phyloP scores from a whole-genome alignment of 106 monocot genomes.

The Acorus gramineus region DNA sequence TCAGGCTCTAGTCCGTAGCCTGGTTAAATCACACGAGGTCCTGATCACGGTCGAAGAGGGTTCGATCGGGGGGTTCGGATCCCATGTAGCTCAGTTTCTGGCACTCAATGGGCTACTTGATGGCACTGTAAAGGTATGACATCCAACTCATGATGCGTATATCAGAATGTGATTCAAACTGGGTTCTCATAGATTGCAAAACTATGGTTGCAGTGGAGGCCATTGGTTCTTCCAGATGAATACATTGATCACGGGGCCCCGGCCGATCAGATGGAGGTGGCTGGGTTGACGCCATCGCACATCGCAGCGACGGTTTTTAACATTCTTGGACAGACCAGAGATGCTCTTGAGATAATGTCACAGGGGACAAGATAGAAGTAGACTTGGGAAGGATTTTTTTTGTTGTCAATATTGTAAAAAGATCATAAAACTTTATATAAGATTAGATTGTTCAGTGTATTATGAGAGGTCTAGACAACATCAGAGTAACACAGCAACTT shows the following conservation, averaged over 20 bases:
- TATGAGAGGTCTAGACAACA: too few species aligned
- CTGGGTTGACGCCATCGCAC: constrained; percentile 76
- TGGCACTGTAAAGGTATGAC: constrained; percentile 52
- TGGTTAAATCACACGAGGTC: constrained; percentile 63
- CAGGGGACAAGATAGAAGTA: not conserved
- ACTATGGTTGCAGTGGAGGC: constrained; percentile 68
- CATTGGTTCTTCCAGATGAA: constrained; percentile 80
- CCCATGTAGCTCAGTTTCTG: constrained; percentile 93
- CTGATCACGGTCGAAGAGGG: constrained; percentile 93
- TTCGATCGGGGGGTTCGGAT: constrained; percentile 84
- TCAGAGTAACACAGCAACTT: too few species aligned
- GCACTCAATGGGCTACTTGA: constrained; percentile 85
- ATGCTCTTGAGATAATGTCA: constrained; percentile 89
- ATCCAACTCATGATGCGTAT: not conserved
- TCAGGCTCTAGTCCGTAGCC: constrained; percentile 50
- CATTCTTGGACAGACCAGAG: constrained; percentile 69
- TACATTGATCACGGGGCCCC: constrained; percentile 95
- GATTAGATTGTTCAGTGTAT: too few species aligned
- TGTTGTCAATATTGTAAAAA: too few species aligned
- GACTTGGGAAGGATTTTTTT: too few species aligned
- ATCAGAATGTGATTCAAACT: not conserved
- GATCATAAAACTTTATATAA: too few species aligned
- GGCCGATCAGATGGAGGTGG: constrained; percentile 63
- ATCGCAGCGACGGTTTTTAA: constrained; percentile 92
- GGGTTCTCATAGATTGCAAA: not conserved